Percentiles rank a stretch among this genome's conserved stretches.
These are phyloP conservation scores for Liriodendron chinense DNA, from an alignment of 164 flowering plant species.

Conservation along the genomic window DNA sequence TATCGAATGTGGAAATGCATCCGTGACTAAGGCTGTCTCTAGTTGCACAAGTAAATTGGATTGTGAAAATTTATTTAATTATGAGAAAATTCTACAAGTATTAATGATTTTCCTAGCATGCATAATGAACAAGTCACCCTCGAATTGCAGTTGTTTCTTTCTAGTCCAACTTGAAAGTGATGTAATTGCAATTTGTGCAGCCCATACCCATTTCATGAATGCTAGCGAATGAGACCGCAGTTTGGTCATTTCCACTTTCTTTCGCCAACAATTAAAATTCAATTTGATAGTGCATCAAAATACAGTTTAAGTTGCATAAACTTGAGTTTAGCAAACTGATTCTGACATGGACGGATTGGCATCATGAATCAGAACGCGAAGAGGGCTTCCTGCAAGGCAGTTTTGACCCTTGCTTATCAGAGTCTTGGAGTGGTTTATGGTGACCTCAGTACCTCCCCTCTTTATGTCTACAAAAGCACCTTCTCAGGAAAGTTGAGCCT, in stretches of 20 bases:
- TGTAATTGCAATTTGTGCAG: neutral
- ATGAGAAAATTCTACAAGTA: neutral
- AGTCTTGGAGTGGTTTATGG: slow-evolving; percentile 85
- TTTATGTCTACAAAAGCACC: slow-evolving; percentile 72
- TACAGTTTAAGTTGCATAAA: neutral
- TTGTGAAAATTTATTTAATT: too few relatives aligned
- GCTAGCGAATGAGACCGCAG: neutral
- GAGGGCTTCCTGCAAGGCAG: slow-evolving; percentile 36
- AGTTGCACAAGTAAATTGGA: too few relatives aligned
- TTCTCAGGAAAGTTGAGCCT: slow-evolving; percentile 62
- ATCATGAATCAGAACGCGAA: slow-evolving; percentile 40
- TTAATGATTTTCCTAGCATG: too few relatives aligned
- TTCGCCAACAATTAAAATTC: neutral
- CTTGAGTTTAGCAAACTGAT: neutral
- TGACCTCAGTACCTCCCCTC: slow-evolving; percentile 77
- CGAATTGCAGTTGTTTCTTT: too few relatives aligned
- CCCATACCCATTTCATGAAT: neutral
- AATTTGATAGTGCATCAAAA: neutral
- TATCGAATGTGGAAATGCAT: too few relatives aligned
- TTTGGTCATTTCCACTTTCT: neutral
- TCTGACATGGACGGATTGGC: neutral
- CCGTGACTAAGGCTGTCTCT: too few relatives aligned
- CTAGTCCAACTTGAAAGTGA: neutral
- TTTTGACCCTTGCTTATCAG: slow-evolving; percentile 65
- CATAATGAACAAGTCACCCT: neutral